Percentiles rank a stretch among this genome's conserved stretches.
Evolutionary conservation across 1,139 yeast genomes (phyloP).

Genomic region (Yamadazyma membranifaciens): DNA sequence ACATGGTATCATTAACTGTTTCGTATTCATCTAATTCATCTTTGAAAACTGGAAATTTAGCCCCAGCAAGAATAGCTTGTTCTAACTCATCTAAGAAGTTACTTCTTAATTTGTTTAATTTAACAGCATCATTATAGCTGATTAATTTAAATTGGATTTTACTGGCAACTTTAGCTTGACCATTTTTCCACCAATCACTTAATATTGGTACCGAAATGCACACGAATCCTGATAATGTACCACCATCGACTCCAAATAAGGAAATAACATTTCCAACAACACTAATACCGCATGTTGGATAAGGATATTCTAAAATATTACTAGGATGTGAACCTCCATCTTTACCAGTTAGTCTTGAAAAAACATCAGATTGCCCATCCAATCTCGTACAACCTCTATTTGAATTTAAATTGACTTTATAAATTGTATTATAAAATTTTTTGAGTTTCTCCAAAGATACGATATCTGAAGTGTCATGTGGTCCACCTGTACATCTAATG

Average conservation of each 20-base stretch:
- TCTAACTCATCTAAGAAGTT: constrained; percentile 18
- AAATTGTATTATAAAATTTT: constrained; percentile 22
- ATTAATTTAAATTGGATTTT: constrained; percentile 23
- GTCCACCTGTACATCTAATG: constrained; percentile 31
- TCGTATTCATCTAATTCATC: constrained; percentile 20
- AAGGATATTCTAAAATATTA: constrained; percentile 32
- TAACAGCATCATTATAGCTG: constrained; percentile 24
- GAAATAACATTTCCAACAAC: constrained; percentile 31
- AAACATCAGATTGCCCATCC: constrained; percentile 31
- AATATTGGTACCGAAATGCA: constrained; percentile 29
- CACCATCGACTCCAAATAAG: constrained; percentile 35
- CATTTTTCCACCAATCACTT: constrained; percentile 36
- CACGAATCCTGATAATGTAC: constrained; percentile 33
- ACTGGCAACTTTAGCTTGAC: constrained; percentile 31
- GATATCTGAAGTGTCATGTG: constrained; percentile 35
- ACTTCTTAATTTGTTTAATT: constrained; percentile 19
- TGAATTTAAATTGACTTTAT: constrained; percentile 31
- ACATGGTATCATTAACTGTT: constrained; percentile 12
- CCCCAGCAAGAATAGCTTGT: constrained; percentile 10
- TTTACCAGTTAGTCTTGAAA: constrained; percentile 27
- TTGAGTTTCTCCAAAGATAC: constrained; percentile 25
- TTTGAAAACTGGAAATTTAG: constrained; percentile 9
- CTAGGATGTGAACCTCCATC: constrained; percentile 40
- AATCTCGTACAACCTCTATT: constrained; percentile 34
- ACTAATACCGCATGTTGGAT: constrained; percentile 34